Conservation (phyloP, 2,329 filamentous ascomycete genomes). For the Paraphoma sp. region DNA sequence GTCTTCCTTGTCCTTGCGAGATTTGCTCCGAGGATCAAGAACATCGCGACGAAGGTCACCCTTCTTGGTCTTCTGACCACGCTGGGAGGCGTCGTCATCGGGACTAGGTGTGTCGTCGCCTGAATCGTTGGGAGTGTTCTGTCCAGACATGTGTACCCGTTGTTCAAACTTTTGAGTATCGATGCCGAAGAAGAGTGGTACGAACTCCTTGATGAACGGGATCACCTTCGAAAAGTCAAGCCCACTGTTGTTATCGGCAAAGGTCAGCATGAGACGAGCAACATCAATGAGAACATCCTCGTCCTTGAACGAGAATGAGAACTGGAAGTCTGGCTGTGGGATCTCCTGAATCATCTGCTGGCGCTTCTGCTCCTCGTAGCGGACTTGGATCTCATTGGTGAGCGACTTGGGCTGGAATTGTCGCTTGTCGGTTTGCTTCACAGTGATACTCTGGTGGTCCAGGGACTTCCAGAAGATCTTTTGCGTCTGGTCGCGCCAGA, state of each 20-base stretch:
- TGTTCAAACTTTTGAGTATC: constrained; percentile 66
- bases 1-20: constrained; percentile 77
- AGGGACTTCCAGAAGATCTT: constrained; percentile 95
- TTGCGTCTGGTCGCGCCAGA: constrained; percentile 96
- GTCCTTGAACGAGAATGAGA: constrained; percentile 73
- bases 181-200: constrained; percentile 58
- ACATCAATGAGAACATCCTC: constrained; percentile 60
- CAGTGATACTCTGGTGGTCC: constrained; percentile 93
- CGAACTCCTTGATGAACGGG: constrained; percentile 58
- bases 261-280: constrained; percentile 53
- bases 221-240: constrained; percentile 54
- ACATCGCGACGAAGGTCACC: constrained; percentile 79
- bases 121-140: constrained; percentile 47
- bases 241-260: constrained; percentile 50
- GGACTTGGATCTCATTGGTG: constrained; percentile 87
- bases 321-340: constrained; percentile 72
- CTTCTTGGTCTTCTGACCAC: constrained; percentile 67
- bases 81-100: constrained; percentile 74
- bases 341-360: constrained; percentile 66
- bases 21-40: constrained; percentile 78
- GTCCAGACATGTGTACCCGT: constrained; percentile 61
- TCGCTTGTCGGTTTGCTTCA: constrained; percentile 88
- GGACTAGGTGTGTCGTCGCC: constrained; percentile 71
- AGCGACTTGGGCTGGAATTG: constrained; percentile 89
- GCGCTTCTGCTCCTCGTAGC: constrained; percentile 87